Evolutionary conservation across 2,329 filamentous ascomycete species (phyloP), one percentile per base, ranked within the genome.

Genomic region (Diaporthe ilicicola): DNA sequence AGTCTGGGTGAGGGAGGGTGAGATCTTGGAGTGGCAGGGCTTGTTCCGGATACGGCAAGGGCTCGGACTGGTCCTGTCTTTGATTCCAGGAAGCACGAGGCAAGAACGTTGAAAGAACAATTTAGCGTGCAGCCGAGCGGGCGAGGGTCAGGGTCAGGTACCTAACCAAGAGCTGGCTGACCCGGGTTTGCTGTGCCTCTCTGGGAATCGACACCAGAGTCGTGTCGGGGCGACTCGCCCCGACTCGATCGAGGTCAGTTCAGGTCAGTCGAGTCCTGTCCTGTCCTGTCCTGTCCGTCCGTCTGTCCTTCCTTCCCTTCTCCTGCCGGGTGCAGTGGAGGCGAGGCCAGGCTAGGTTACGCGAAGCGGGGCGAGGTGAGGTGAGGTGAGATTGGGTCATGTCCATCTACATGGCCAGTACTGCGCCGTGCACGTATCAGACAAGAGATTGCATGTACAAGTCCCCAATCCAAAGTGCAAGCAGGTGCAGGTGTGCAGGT

Each of bases 351-450:
- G n/a, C n/a, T n/a, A n/a, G n/a, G n/a, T n/a, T n/a, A n/a, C n/a
- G n/a, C n/a, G 37, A 46, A 27, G 39, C 56, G 22, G 29, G 50
- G 24, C 48, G 22, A 51, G 48, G 50, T 22, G 56, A 62, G 56
- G 59, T 48, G 59, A 62, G 59, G 59, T 62, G 59, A 62, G 59
- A 62, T 62, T 62, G 27, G 59, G 27, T 48, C 42, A 50, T 48
- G 59, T 62, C 27, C 32, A 39, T 37, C 42, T 34, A 62, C 56
- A 62, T 46, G 56, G 27, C 27, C 39, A 42, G 56, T 62, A 22
- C 27, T 24, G 9, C 13, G 22, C 24, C 15, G 56, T 46, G 56
- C 29, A 24, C 39, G 24, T 46, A 19, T 32, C 56, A 62, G 39
- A 32, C 55, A 13, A 46, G 24, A 44, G 37, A 44, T 61, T 44